These are phyloP conservation scores for Colletotrichum orchidophilum DNA, from an alignment of 2,329 filamentous ascomycete genomes.

Conservation along the genomic window DNA sequence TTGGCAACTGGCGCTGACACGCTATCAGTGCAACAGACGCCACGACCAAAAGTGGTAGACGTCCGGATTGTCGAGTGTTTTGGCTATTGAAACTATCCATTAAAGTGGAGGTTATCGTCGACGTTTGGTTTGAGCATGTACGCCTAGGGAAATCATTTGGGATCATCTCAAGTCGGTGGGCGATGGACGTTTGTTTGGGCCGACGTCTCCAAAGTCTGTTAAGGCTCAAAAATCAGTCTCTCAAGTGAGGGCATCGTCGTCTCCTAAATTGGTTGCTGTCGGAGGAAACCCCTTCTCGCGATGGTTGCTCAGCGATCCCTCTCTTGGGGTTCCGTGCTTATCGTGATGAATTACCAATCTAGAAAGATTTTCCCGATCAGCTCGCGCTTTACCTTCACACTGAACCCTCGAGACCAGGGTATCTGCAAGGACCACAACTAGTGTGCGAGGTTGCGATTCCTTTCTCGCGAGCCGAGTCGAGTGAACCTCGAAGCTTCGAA, in stretches of 20 bases:
- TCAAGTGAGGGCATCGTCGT: neutral
- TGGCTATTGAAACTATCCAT: neutral
- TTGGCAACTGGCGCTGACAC: neutral
- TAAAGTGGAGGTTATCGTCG: neutral
- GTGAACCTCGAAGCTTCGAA: neutral
- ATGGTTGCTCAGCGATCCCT: neutral
- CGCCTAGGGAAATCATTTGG: neutral
- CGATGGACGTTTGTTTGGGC: neutral
- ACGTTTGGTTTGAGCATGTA: neutral
- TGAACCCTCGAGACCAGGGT: neutral
- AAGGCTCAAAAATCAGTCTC: neutral
- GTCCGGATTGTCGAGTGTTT: neutral
- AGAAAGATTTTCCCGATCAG: neutral
- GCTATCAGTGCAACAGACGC: neutral
- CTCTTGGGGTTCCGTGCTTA: neutral
- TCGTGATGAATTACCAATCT: neutral
- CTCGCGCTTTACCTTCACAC: neutral
- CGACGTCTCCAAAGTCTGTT: neutral
- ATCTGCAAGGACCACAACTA: neutral
- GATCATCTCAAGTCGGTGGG: too few species aligned
- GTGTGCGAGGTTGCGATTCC: neutral
- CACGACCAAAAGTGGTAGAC: neutral
- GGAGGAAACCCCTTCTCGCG: neutral
- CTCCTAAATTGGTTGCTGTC: neutral
- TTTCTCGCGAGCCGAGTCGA: neutral